Percentiles rank a stretch among this genome's conserved stretches.
phyloP scores from a whole-genome alignment of 495 filamentous ascomycete genomes.

The Trichocladium uniseriatum region DNA sequence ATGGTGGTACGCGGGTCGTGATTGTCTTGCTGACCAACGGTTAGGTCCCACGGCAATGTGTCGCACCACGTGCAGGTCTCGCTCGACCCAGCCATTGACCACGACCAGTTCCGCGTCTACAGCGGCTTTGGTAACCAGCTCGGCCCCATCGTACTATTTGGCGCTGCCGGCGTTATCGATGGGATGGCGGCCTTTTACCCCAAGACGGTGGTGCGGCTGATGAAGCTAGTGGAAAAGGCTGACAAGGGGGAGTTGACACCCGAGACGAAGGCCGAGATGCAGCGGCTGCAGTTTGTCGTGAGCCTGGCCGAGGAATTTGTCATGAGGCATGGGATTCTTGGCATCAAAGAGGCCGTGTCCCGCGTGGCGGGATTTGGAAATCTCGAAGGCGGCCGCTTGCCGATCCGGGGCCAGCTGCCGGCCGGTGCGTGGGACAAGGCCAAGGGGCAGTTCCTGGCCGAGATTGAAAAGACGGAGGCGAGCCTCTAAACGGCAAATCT shows the following conservation, averaged over 20 bases:
- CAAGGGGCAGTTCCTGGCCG: conserved; percentile 14
- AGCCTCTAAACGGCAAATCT: too few species aligned
- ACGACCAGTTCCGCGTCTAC: conserved; percentile 48
- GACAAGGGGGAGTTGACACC: conserved; percentile 21
- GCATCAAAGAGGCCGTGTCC: conserved; percentile 53
- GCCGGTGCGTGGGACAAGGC: conserved; percentile 34
- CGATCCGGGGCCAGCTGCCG: conserved; percentile 41
- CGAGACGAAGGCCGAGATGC: conserved; percentile 30
- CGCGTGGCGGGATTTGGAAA: conserved; percentile 46
- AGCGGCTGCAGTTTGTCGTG: conserved; percentile 47
- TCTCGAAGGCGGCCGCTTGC: conserved; percentile 46
- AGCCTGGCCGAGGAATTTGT: conserved; percentile 51
- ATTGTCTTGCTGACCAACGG: not conserved
- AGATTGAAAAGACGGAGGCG: conserved; percentile 19
- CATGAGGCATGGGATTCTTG: conserved; percentile 46
- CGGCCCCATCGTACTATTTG: conserved; percentile 49
- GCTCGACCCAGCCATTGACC: conserved; percentile 39
- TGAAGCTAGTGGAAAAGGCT: conserved; percentile 35
- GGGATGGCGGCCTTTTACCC: conserved; percentile 55
- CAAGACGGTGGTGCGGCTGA: conserved; percentile 47
- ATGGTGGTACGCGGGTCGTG: not conserved
- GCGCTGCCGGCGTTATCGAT: conserved; percentile 54
- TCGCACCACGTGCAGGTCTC: conserved; percentile 52
- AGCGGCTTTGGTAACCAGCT: conserved; percentile 59
- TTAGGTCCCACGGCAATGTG: conserved; percentile 52